Base-by-base conservation (phyloP, 495 filamentous ascomycete genomes). In the Aspergillus nidulans region DNA sequence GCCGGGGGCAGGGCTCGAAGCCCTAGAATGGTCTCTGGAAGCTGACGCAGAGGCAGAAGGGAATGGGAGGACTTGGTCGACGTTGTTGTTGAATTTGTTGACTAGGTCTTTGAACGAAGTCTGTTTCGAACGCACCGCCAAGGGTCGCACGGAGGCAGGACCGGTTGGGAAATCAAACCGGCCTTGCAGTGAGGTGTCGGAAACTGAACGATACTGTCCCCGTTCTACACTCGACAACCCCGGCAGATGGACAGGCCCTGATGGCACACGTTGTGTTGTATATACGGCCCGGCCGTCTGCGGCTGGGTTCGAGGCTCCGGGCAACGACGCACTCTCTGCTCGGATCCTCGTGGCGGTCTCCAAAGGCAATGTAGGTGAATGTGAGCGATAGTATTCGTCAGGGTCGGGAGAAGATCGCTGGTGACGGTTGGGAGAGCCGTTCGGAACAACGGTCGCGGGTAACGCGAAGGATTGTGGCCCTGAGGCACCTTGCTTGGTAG, bases 31-130 rank as follows among this genome's bases (percentile, higher is more conserved):
- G 9, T 55, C 55, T 19, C 63, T 60, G 8, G 77, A 79, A 28
- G 61, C 58, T 1, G 71, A 64, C 34, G 57, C 58, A 19, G 69
- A 66, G 26, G 63, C 59, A 13, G 66, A 62, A 4, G 77, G 78
- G 6, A 78, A 43, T 10, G 81, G 81, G 12, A 80, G 71, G 34
- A 81, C 67, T 50, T 81, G 72, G 61, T 84, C 80, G 24, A 71
- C 63, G 43, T 69, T 77, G 43, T 80, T 77, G 61, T 86, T 82
- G 67, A 86, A 85, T 26, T 74, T 79, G 64, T 81, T 79, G 41
- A 85, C 73, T 19, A 86, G 75, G 40, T 85, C 78, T 68, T 80
- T 82, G 63, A 85, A 82, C 12, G 79, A 78, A 5, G 80, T 68
- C 58, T 81, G 73, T 49, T 74, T 67, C 24, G 70, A 55, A 39